These are phyloP conservation scores for Trichoderma pleuroti DNA, from an alignment of 2,329 filamentous ascomycete species.

Conservation along the genomic window DNA sequence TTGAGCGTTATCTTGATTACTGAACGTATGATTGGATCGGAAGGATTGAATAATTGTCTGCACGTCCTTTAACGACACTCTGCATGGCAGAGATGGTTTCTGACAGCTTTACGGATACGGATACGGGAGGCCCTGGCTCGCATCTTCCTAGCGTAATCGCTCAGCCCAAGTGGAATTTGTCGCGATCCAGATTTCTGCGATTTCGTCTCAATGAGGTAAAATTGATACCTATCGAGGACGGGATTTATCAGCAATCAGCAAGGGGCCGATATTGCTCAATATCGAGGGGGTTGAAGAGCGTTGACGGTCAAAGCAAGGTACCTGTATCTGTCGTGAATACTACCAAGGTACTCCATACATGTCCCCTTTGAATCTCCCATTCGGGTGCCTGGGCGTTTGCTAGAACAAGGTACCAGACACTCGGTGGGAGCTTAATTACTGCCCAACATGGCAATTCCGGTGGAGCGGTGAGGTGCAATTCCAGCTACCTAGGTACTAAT, in stretches of 20 bases:
- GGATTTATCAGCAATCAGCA: not conserved
- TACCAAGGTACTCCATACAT: not conserved
- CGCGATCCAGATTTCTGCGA: not conserved
- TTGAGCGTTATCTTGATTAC: not conserved
- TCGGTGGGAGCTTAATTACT: not conserved
- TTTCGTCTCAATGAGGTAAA: not conserved
- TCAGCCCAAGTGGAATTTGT: not conserved
- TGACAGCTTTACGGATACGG: slow-evolving; percentile 13
- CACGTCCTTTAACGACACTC: not conserved
- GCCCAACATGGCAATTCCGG: not conserved
- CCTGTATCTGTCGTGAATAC: not conserved
- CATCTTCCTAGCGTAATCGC: slow-evolving; percentile 3
- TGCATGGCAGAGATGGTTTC: not conserved
- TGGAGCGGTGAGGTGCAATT: not conserved
- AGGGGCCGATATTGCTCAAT: not conserved
- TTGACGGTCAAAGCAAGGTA: not conserved
- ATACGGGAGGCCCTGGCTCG: slow-evolving; percentile 2
- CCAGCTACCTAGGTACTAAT: no score
- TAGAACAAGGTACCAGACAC: not conserved
- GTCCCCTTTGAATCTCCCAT: not conserved
- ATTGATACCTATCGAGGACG: not conserved
- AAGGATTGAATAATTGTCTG: not conserved
- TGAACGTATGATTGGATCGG: not conserved
- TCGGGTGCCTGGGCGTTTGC: not conserved
- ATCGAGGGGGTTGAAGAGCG: not conserved